phyloP scores from a whole-genome alignment of 2,329 filamentous ascomycete species.

The Aspergillus sp. region DNA sequence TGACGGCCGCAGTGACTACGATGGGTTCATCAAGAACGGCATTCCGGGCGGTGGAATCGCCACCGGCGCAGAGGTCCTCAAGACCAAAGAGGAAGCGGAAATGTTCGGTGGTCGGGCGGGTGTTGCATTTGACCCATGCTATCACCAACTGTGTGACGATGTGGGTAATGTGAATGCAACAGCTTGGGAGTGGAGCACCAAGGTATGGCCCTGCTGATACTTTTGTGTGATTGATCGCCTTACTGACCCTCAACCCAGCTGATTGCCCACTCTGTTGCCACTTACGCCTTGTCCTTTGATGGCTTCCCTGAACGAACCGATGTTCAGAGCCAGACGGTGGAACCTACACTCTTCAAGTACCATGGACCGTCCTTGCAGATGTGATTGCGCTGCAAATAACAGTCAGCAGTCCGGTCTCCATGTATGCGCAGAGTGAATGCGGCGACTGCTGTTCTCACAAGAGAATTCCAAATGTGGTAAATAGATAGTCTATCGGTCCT shows the following conservation, averaged over 20 bases:
- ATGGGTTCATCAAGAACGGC: slow-evolving; percentile 62
- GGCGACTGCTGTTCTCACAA: no score
- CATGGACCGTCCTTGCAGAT: slow-evolving; percentile 4
- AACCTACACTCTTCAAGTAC: slow-evolving; percentile 2
- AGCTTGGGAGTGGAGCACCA: slow-evolving; percentile 48
- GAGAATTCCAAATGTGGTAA: no score
- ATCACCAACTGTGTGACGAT: slow-evolving; percentile 48
- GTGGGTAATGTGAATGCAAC: slow-evolving; percentile 46
- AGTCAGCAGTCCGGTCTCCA: no score
- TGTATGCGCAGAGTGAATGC: no score
- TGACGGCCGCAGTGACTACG: slow-evolving; percentile 72
- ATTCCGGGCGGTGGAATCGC: slow-evolving; percentile 70
- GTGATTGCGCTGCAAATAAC: neutral
- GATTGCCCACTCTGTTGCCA: slow-evolving; percentile 21
- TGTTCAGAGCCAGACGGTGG: slow-evolving; percentile 1
- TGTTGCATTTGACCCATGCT: slow-evolving; percentile 49
- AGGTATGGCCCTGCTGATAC: slow-evolving; percentile 25
- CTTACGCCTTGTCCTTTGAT: slow-evolving; percentile 46
- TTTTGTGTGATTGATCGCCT: slow-evolving; percentile 1
- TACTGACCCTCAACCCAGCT: slow-evolving; percentile 18
- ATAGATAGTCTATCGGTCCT: no score
- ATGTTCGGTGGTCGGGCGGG: slow-evolving; percentile 65
- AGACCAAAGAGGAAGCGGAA: slow-evolving; percentile 57
- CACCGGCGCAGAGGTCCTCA: slow-evolving; percentile 68
- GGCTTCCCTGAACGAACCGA: slow-evolving; percentile 51